Evolutionary conservation across 2,329 filamentous ascomycete species (phyloP).

Genomic region (Hymenoscyphus fraxineus): DNA sequence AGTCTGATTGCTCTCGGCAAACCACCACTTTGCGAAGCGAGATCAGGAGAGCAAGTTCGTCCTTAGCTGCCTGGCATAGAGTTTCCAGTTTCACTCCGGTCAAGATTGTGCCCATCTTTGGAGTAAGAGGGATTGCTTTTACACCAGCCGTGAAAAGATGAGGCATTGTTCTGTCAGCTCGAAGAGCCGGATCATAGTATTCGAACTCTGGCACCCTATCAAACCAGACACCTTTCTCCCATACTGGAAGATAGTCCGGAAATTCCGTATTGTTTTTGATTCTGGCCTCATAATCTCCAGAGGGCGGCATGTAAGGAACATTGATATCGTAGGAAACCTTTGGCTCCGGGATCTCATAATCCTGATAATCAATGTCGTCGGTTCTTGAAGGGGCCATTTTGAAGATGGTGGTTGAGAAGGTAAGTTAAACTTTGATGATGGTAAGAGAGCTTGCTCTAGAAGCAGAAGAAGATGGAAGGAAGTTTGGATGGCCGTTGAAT

Average conservation of each 20-base stretch:
- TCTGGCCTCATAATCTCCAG: conserved; percentile 37
- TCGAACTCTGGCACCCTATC: conserved; percentile 43
- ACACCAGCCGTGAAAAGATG: conserved; percentile 56
- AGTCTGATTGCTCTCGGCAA: conserved; percentile 50
- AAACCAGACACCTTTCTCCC: conserved; percentile 44
- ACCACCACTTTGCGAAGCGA: conserved; percentile 40
- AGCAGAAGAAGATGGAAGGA: background rate
- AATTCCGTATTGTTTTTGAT: conserved; percentile 38
- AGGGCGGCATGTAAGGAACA: conserved; percentile 42
- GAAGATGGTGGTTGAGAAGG: background rate
- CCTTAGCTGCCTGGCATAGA: conserved; percentile 37
- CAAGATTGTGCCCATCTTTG: conserved; percentile 41
- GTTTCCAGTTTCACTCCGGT: conserved; percentile 39
- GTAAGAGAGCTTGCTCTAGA: background rate
- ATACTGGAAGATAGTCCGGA: conserved; percentile 44
- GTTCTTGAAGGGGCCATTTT: conserved; percentile 26
- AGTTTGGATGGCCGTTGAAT: background rate
- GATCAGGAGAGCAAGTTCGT: conserved; percentile 42
- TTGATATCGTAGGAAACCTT: conserved; percentile 43
- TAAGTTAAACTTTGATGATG: background rate
- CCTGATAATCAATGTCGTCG: conserved; percentile 18
- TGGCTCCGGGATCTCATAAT: conserved; percentile 16
- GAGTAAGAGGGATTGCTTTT: conserved; percentile 54
- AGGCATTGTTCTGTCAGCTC: conserved; percentile 61
- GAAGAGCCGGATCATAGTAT: conserved; percentile 44